Evolutionary conservation across 495 filamentous ascomycete species (phyloP), one percentile per base, ranked within the genome.

Genomic region (Neurospora sp.): DNA sequence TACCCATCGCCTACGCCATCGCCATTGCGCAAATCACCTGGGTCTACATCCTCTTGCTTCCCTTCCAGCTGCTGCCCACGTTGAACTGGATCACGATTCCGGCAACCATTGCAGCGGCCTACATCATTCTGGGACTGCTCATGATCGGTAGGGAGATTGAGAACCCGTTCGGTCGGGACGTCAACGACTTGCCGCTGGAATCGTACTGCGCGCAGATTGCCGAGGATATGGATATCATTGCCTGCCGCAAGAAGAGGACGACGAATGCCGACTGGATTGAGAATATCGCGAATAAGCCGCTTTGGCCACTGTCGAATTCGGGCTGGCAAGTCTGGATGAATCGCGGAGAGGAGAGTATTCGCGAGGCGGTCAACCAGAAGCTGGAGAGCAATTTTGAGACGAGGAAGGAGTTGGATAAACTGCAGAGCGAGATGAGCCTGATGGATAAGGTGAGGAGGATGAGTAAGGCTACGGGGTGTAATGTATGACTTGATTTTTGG

Each of bases 61-160:
- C 94, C 7, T 96, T 96, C 88, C 94, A 97, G 78, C 88, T 97
- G 10, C 89, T 86, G 75, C 74, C 79, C 2, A 75, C 80, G 3
- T 85, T 95, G 0, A 7, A 79, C 4, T 96, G 91, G 90, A 86
- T 94, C 66, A 92, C 93, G n/a, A 95, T 97, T 73, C 94, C 94
- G 2, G 93, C 89, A 21, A 92, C 93, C 17, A 85, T 96, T 31
- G 88, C 87, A 74, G 88, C 88, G 54, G 92, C 93, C 7, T 96
- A 97, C 79, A 96, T 96, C 74, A 95, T 97, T 78, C 87, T 97
- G 73, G 93, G 92, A n/a, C 89, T 97, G 73, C 90, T 92, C 48
- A 89, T 92, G 78, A 94, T 94, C 76, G 92, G 94, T 31, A 89
- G 90, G 76, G 92, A 96, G 82, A 91, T 97, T 76, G 93, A 97